Conservation (phyloP, 441 rosid species). For the Populus hybrid region DNA sequence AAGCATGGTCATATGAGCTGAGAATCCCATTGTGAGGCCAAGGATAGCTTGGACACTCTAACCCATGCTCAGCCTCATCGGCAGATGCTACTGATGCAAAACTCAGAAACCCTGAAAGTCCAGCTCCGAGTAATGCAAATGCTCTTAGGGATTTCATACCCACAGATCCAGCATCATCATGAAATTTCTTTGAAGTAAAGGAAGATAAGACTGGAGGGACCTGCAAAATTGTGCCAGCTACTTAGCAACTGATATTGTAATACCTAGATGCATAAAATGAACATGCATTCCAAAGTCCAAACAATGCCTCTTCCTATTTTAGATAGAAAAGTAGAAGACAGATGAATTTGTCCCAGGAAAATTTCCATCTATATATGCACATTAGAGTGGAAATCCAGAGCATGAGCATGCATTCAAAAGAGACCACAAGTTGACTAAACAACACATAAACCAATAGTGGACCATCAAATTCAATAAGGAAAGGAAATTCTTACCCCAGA, state of each 20-base stretch:
- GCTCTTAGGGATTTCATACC: slow-evolving; percentile 54
- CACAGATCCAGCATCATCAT: slow-evolving; percentile 54
- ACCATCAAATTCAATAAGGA: not conserved
- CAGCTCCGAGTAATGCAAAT: slow-evolving; percentile 80
- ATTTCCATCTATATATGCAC: not conserved
- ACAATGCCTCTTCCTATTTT: not conserved
- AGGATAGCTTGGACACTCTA: slow-evolving; percentile 81
- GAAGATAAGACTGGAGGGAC: slow-evolving; percentile 52
- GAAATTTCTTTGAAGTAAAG: slow-evolving; percentile 60
- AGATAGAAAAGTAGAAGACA: not conserved
- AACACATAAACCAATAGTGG: not conserved
- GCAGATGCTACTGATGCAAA: slow-evolving; percentile 84
- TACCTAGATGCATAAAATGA: not conserved
- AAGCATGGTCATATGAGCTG: slow-evolving; percentile 98
- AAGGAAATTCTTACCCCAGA: slow-evolving; percentile 45
- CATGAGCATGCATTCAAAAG: not conserved
- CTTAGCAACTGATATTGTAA: not conserved
- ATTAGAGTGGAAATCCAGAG: not conserved
- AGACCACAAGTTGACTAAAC: not conserved
- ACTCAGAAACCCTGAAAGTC: slow-evolving; percentile 76
- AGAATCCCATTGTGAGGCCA: slow-evolving; percentile 99
- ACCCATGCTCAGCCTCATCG: slow-evolving; percentile 98
- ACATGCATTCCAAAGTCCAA: not conserved
- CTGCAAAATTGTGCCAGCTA: slow-evolving; percentile 33
- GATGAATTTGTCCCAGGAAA: not conserved